Evolutionary conservation across 2,329 filamentous ascomycete genomes (phyloP), one percentile per base, ranked within the genome.

Genomic region (Ascochyta viciae-villosae): DNA sequence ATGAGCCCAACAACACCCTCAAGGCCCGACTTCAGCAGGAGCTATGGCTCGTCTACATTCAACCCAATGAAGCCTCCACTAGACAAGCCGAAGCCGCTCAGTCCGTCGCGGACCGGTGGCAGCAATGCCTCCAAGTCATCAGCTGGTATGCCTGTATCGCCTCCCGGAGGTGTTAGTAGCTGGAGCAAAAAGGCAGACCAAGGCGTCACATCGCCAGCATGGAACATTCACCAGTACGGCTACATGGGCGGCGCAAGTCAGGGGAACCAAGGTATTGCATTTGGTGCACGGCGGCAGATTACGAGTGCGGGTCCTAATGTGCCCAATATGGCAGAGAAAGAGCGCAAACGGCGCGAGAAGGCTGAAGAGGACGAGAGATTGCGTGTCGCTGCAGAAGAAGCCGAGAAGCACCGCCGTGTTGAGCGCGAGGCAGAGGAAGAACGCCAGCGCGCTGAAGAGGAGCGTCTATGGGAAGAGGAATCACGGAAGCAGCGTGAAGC

Each of bases 161-260:
- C 79, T 4, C 70, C 76, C 27, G 80, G 82, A 13, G 77, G 81
- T n/a, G 86, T 94, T 59, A 96, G 90, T 72, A 96, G 87, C 76
- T 98, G 95, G 95, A 96, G 91, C 76, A 96, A 87, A 74, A 91
- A 85, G 75, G 84, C 85, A 51, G 91, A 97, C 65, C 90, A 97
- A 75, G 86, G 85, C 15, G 84, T 83, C 40, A 97, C 93, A 1
- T 83, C 88, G 24, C 95, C 95, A 0, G 95, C 95, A 1, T 99
- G 95, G 95, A 99, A 98, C 73, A 98, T 98, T 66, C 90, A 93
- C 54, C 95, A 99, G 74, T 99, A 99, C 73, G 76, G 95, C 7
- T 99, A 97, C 77, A 95, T 98, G 89, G 95, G 95, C 54, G 95
- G 95, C 44, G 95, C 95, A 24, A 97, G 91, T 70, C 95, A 99